Evolutionary conservation across 1,284 basidiomycete genomes (phyloP).

Genomic region (Irpex lacteus): DNA sequence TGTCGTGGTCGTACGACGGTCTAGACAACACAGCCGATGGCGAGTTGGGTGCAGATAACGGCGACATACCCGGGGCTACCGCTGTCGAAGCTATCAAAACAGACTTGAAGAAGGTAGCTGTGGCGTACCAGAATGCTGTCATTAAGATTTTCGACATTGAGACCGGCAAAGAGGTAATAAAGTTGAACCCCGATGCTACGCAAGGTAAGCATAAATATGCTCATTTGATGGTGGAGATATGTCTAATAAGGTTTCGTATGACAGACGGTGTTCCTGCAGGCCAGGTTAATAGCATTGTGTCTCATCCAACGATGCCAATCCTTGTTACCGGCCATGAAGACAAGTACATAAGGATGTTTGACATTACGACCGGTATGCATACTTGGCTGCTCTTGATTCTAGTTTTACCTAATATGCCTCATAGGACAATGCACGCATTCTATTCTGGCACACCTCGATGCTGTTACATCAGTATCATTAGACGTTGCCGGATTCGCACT

Average conservation of each 20-base stretch:
- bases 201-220: conserved; percentile 51
- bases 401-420: background rate
- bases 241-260: conserved; percentile 11
- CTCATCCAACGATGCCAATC: conserved; percentile 88
- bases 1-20: conserved; percentile 81
- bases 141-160: conserved; percentile 92
- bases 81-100: conserved; percentile 79
- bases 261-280: conserved; percentile 69
- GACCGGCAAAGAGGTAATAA: conserved; percentile 75
- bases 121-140: conserved; percentile 87
- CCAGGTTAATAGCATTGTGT: conserved; percentile 88
- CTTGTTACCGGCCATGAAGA: conserved; percentile 93
- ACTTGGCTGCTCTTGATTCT: conserved; percentile 8
- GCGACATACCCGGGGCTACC: conserved; percentile 67
- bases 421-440: conserved; percentile 83
- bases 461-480: conserved; percentile 88
- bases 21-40: conserved; percentile 53
- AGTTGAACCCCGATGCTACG: conserved; percentile 65
- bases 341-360: conserved; percentile 89
- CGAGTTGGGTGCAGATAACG: conserved; percentile 38
- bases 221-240: conserved; percentile 6
- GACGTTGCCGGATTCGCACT: conserved; percentile 86
- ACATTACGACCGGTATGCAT: conserved; percentile 72
- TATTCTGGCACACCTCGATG: conserved; percentile 88
- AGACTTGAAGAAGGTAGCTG: conserved; percentile 78